Base-by-base conservation (phyloP, 805 yeast genomes). In the Wickerhamiella spandovensis region DNA sequence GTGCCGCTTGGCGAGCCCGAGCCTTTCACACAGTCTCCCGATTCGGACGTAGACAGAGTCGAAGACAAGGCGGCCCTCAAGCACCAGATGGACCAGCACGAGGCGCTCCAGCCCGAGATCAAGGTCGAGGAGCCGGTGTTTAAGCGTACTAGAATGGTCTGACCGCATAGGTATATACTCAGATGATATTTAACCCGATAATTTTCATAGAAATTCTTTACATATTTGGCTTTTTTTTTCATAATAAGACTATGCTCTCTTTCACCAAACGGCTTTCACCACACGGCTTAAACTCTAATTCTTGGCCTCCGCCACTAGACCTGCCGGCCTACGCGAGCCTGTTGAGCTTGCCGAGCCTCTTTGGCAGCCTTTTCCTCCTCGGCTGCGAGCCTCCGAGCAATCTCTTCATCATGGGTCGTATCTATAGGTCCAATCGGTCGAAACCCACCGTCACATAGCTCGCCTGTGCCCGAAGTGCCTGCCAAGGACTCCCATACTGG, bases 401-500 rank as follows among this genome's bases (percentile, higher is more conserved):
- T 13, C 38, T 43, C 51, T 21, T 47, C 50, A 32, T 46, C 50
- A n/a, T 39, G 44, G 20, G 44, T 48, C 46, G 46, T 48, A 39
- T 35, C 51, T 50, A 41, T 51, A 48, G 35, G 52, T 58, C 17
- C 48, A 51, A 17, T 28, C 9, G 81, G 81, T 7, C 71, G 62
- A 56, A 85, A 85, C 18, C 70, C 72, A 1, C 92, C 95, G 13
- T 77, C 76, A 62, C 77, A 79, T 57, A 81, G 84, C 24, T 71
- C 68, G 59, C 85, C 94, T n/a, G 77, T 78, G 1, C 96, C 96
- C 43, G 73, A 72, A 2, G 79, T 73, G 2, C 85, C 76, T 46
- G 73, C 74, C 42, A 90, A 66, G 1, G 84, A 76, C 61, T 84
- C 89, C 97, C 97, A 90, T 7, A 86, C 85, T 1, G 63, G 58